Evolutionary conservation across 148 eudicot genomes (phyloP).

Genomic region (Diospyros kaki): DNA sequence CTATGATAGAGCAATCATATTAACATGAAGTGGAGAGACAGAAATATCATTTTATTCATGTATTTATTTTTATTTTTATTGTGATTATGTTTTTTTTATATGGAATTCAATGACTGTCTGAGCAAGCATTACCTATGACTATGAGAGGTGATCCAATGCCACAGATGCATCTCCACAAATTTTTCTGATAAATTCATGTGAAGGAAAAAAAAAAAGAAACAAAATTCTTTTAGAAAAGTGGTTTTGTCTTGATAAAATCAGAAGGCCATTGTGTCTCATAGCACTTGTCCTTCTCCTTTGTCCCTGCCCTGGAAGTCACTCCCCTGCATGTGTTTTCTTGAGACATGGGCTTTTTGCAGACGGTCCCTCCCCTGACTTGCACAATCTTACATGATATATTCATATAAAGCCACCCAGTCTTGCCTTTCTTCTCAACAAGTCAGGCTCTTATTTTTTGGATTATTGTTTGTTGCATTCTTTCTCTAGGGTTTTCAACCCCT

Average conservation of each 20-base stretch:
- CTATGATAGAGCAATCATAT: no score
- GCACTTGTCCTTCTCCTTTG: background rate
- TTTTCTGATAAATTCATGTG: no score
- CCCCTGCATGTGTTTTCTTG: slow-evolving; percentile 10
- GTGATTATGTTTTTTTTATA: no score
- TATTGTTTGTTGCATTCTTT: background rate
- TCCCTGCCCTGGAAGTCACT: slow-evolving; percentile 1
- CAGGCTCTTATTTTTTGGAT: background rate
- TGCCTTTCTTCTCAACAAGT: background rate
- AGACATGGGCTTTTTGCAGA: slow-evolving; percentile 8
- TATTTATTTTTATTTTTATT: no score
- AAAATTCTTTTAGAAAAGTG: no score
- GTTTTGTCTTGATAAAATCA: background rate
- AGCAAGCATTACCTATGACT: no score
- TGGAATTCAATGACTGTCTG: no score
- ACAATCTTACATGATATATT: background rate
- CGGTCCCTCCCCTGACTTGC: background rate
- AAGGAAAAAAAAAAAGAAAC: no score
- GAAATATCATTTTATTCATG: no score
- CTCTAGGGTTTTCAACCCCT: background rate
- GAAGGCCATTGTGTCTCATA: background rate
- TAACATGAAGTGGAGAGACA: no score
- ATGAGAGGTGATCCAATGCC: no score
- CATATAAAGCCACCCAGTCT: background rate
- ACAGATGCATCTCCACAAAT: no score